These are phyloP conservation scores for Aspergillus sp. DNA, from an alignment of 2,329 filamentous ascomycete species.

Conservation along the genomic window DNA sequence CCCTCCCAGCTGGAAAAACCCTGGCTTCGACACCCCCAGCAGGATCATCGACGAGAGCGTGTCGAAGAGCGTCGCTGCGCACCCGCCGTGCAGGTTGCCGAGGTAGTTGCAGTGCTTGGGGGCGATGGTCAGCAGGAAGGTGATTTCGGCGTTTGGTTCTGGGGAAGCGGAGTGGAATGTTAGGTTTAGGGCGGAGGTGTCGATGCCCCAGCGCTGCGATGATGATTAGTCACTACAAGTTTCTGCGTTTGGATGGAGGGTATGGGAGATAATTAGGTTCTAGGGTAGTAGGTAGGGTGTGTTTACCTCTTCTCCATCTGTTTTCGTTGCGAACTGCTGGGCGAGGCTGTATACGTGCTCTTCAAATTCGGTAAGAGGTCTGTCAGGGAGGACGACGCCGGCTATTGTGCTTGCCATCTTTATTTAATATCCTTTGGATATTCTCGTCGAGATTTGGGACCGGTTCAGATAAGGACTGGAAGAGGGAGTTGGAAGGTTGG, in stretches of 20 bases:
- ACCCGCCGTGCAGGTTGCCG: slow-evolving; percentile 89
- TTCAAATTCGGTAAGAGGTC: slow-evolving; percentile 2
- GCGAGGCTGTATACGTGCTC: background rate
- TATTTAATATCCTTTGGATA: background rate
- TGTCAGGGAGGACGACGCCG: background rate
- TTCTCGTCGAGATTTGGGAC: background rate
- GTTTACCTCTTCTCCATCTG: background rate
- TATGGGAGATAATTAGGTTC: too few species aligned
- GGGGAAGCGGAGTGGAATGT: background rate
- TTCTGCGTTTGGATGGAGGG: background rate
- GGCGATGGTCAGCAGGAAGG: slow-evolving; percentile 61
- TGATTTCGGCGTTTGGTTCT: slow-evolving; percentile 32
- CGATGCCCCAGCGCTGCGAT: background rate
- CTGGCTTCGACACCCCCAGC: slow-evolving; percentile 55
- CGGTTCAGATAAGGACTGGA: background rate
- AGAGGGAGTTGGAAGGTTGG: background rate
- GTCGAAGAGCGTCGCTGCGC: slow-evolving; percentile 67
- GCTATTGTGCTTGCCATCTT: slow-evolving; percentile 5
- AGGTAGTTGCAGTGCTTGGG: slow-evolving; percentile 86
- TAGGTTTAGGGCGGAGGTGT: background rate
- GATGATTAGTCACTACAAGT: background rate
- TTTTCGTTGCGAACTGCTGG: background rate
- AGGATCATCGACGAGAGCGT: slow-evolving; percentile 62
- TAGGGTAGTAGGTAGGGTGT: too few species aligned
- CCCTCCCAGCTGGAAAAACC: slow-evolving; percentile 62